Conservation (phyloP, 2,329 filamentous ascomycete genomes). For the Alternaria burnsii region DNA sequence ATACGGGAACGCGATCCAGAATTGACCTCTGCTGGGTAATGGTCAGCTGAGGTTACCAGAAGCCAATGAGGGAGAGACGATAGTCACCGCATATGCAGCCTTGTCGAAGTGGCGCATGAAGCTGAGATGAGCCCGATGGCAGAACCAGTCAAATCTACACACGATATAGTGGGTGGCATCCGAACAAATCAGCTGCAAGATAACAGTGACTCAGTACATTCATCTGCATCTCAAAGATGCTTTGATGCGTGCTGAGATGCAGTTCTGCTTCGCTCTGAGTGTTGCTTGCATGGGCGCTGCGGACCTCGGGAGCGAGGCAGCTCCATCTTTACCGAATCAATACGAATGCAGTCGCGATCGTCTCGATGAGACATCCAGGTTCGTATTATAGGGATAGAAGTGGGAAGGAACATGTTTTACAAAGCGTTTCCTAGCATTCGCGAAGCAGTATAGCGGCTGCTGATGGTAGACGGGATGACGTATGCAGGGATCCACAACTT, state of each 20-base stretch:
- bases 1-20: too few relatives aligned
- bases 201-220: background rate
- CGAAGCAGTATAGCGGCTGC: background rate
- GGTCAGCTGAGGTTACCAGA: background rate
- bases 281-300: too few relatives aligned
- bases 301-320: too few relatives aligned
- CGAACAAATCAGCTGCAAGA: background rate
- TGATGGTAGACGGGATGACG: background rate
- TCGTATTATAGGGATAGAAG: accelerated
- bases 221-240: too few relatives aligned
- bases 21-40: too few relatives aligned
- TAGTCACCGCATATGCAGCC: background rate
- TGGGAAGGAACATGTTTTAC: accelerated
- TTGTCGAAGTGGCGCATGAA: background rate
- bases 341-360: background rate
- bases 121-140: background rate
- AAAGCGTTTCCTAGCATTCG: accelerated
- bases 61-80: background rate
- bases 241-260: too few relatives aligned
- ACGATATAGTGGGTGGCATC: background rate
- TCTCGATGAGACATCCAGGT: accelerated
- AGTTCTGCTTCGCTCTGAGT: too few relatives aligned
- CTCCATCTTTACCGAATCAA: too few relatives aligned
- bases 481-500: background rate
- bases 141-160: background rate